Evolutionary conservation across 2,329 filamentous ascomycete genomes (phyloP).

Genomic region (Phialophora tarda): DNA sequence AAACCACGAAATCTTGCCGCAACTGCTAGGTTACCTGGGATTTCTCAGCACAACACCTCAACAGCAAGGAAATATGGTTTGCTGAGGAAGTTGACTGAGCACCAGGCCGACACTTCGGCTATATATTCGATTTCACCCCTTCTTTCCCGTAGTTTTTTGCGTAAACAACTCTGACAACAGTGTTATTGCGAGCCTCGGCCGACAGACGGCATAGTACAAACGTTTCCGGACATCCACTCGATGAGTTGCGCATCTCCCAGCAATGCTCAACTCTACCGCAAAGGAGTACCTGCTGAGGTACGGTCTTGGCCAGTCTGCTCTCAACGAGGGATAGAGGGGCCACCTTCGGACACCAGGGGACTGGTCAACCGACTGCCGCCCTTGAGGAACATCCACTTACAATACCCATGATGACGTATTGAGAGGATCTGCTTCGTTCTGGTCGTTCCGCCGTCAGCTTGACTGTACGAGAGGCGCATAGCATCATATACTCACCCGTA

Average conservation of each 20-base stretch:
- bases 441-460: background rate
- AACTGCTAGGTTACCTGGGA: no score
- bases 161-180: conserved; percentile 58
- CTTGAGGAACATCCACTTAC: background rate
- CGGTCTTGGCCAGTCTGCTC: background rate
- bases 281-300: background rate
- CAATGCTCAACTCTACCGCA: background rate
- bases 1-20: no score
- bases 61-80: no score
- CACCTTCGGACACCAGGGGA: background rate
- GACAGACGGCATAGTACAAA: background rate
- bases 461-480: background rate
- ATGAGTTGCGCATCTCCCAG: background rate
- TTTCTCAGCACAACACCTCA: no score
- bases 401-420: background rate
- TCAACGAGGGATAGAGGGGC: background rate
- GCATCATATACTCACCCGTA: background rate
- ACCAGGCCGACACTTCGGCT: conserved; percentile 62
- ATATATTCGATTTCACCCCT: conserved; percentile 66
- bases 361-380: background rate
- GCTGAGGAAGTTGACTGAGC: conserved; percentile 59
- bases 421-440: background rate
- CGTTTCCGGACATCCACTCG: no score
- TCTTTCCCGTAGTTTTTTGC: no score
- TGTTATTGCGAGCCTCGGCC: background rate